These are phyloP conservation scores for Arachis monticola DNA, from an alignment of 331 rosid genomes.

Conservation along the genomic window DNA sequence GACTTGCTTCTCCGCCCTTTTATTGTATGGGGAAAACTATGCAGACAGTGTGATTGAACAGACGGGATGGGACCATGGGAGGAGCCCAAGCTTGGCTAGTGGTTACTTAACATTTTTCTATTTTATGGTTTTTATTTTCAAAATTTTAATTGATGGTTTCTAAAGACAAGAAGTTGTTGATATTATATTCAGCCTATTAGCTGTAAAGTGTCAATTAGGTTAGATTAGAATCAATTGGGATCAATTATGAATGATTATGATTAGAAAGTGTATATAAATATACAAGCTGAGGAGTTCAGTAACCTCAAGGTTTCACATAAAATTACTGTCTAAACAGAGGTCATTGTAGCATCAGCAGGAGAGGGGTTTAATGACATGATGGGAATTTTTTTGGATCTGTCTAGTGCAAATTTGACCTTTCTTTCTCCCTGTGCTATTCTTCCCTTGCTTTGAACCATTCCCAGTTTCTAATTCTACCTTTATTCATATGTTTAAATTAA, in stretches of 20 bases:
- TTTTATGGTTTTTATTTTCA: background rate
- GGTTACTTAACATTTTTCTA: background rate
- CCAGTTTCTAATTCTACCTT: constrained; percentile 2
- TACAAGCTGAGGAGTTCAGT: too few relatives aligned
- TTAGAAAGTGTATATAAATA: too few relatives aligned
- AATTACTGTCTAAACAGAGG: background rate
- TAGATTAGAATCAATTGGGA: too few relatives aligned
- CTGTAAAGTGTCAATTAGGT: too few relatives aligned
- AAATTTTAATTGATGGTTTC: constrained; percentile 10
- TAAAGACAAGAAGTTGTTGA: constrained; percentile 2
- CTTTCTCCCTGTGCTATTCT: background rate
- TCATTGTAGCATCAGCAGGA: background rate
- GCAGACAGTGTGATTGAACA: constrained; percentile 22
- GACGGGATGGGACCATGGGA: background rate
- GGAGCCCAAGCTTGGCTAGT: background rate
- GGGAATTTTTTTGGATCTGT: background rate
- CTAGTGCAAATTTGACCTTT: constrained; percentile 13
- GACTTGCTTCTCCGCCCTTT: background rate
- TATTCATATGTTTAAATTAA: constrained; percentile 4
- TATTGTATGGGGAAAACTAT: background rate
- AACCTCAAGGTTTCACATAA: too few relatives aligned
- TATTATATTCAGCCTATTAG: too few relatives aligned
- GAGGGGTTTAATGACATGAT: background rate
- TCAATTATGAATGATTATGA: too few relatives aligned
- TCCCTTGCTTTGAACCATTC: constrained; percentile 1